Evolutionary conservation across 1,139 yeast genomes (phyloP).

Genomic region (Pichia sp.): DNA sequence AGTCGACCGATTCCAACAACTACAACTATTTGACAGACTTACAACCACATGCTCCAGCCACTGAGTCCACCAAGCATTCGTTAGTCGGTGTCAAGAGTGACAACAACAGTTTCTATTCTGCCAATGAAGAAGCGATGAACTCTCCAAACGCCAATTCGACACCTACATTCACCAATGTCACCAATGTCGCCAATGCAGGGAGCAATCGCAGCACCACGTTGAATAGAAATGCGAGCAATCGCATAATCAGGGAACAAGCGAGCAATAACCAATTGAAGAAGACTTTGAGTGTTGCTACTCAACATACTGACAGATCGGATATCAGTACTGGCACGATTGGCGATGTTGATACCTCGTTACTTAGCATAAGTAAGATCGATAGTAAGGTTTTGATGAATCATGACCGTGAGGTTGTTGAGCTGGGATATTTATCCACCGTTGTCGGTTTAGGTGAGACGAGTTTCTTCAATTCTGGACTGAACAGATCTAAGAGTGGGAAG

Average conservation of each 20-base stretch:
- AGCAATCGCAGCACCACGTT: too few species aligned
- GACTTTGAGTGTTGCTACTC: not conserved
- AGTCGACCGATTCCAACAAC: not conserved
- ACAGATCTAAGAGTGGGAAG: conserved; percentile 2
- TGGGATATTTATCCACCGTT: conserved; percentile 28
- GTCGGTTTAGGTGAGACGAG: conserved; percentile 32
- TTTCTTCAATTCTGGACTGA: conserved; percentile 22
- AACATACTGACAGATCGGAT: not conserved
- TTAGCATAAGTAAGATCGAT: not conserved
- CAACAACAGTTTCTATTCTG: conserved; percentile 4
- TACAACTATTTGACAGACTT: not conserved
- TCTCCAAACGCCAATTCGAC: too few species aligned
- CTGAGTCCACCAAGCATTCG: conserved; percentile 2
- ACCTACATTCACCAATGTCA: too few species aligned
- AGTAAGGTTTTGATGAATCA: conserved; percentile 2
- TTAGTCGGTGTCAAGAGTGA: conserved; percentile 3
- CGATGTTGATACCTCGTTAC: not conserved
- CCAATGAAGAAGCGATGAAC: not conserved
- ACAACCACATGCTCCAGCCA: not conserved
- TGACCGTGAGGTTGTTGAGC: conserved; percentile 8
- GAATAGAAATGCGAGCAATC: conserved; percentile 6
- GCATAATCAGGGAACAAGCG: conserved; percentile 2
- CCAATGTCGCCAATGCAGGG: not conserved
- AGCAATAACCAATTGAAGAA: not conserved
- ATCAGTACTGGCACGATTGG: too few species aligned